Base-by-base conservation (phyloP, 78 protist genomes). In the Reticulomyxa filosa region DNA sequence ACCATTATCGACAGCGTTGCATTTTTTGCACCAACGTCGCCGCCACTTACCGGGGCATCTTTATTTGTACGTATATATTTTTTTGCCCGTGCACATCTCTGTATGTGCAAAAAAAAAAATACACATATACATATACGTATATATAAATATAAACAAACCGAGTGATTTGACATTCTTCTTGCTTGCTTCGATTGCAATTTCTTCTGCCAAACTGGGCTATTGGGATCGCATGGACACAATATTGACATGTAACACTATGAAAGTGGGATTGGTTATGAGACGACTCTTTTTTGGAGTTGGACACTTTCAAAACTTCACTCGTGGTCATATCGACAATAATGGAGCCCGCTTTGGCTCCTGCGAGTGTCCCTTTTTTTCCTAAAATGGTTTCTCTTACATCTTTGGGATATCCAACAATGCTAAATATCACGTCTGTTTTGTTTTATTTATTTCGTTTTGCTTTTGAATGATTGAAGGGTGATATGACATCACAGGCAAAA, bases 41-140 rank as follows among this genome's bases (percentile, higher is more conserved):
- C 84, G 2, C 84, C 84, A 4, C 78, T 69, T 35, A 80, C 83
- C 3, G 84, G 84, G 17, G 80, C 70, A 20, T 80, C 84, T 13
- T 77, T 2, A 32, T 55, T 17, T 33, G 50, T 42, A n/a, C 17
- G 50, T 42, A 42, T 42, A 17, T 42, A 42, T 17, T n/a, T 17
- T 42, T 42, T 42, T 42, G 50, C n/a, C n/a, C n/a, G n/a, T n/a
- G n/a, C n/a, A n/a, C n/a, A n/a, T n/a, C n/a, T n/a, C n/a, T n/a
- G n/a, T n/a, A n/a, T n/a, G n/a, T n/a, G n/a, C n/a, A n/a, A n/a
- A n/a, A n/a, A n/a, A n/a, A n/a, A n/a, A n/a, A n/a, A n/a, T n/a
- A 42, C 17, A 42, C 17, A 42, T 42, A 42, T 42, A 42, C 17
- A 42, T 42, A 42, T 42, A 42, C 17, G 17, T 42, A 42, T 42